Percentiles rank a stretch among this genome's conserved stretches.
phyloP scores from a whole-genome alignment of 2,329 filamentous ascomycete genomes.

The Penicillium freii region DNA sequence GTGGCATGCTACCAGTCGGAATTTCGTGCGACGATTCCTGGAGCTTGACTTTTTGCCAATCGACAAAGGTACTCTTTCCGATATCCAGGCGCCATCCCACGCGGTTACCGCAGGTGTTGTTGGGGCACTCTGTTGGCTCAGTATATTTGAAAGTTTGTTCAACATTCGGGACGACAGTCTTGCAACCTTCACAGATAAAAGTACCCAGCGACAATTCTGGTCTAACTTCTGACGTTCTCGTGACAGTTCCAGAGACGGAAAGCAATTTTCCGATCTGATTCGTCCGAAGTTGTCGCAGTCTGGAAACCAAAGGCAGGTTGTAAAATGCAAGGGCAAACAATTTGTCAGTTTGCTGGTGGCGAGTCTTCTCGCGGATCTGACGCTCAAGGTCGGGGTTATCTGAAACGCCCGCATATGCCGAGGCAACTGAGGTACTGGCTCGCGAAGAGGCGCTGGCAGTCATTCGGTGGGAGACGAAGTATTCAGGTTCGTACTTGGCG shows the following conservation, averaged over 20 bases:
- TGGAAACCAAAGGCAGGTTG: slow-evolving; percentile 82
- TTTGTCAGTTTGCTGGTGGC: slow-evolving; percentile 95
- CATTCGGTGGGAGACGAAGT: slow-evolving; percentile 89
- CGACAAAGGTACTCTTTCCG: slow-evolving; percentile 92
- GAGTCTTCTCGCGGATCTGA: slow-evolving; percentile 66
- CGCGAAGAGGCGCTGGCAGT: slow-evolving; percentile 67
- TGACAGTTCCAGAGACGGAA: slow-evolving; percentile 95
- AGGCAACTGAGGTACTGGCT: slow-evolving; percentile 63
- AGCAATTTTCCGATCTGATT: slow-evolving; percentile 87
- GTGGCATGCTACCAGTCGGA: slow-evolving; percentile 95
- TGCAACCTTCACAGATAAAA: slow-evolving; percentile 86
- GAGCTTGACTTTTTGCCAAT: slow-evolving; percentile 98
- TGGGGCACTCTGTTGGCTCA: slow-evolving; percentile 93
- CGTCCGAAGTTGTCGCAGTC: slow-evolving; percentile 81
- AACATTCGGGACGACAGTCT: slow-evolving; percentile 79
- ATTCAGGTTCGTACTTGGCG: slow-evolving; percentile 87
- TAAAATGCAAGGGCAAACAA: slow-evolving; percentile 92
- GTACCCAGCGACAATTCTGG: slow-evolving; percentile 90
- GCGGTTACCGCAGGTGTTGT: slow-evolving; percentile 80
- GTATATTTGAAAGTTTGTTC: slow-evolving; percentile 98
- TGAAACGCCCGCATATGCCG: slow-evolving; percentile 60
- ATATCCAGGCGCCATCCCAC: slow-evolving; percentile 96
- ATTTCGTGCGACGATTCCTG: slow-evolving; percentile 99
- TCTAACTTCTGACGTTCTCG: slow-evolving; percentile 92
- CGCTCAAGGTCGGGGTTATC: slow-evolving; percentile 56